phyloP scores from a whole-genome alignment of 371 early-diverging fungal species.

The Zancudomyces culisetae region DNA sequence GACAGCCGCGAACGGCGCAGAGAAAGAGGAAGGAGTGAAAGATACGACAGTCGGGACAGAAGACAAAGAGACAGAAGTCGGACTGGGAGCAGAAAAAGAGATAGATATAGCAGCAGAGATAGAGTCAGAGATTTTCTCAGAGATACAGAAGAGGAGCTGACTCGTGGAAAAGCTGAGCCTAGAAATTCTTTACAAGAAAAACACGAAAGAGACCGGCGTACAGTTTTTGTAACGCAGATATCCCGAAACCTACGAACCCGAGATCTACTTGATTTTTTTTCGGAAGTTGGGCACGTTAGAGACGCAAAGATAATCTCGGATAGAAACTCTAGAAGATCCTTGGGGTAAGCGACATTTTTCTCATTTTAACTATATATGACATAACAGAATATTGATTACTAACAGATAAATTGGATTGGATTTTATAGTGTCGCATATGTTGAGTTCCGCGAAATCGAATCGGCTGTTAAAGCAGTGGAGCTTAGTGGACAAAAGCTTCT shows the following conservation, averaged over 20 bases:
- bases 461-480: slow-evolving; percentile 63
- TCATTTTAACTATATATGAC: background rate
- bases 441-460: slow-evolving; percentile 75
- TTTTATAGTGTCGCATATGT: slow-evolving; percentile 46
- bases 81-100: background rate
- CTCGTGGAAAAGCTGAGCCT: slow-evolving; percentile 26
- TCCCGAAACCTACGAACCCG: slow-evolving; percentile 53
- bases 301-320: slow-evolving; percentile 79
- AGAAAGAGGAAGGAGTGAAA: background rate
- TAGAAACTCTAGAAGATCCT: slow-evolving; percentile 67
- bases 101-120: slow-evolving; percentile 4
- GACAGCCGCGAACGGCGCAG: background rate
- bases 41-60: background rate
- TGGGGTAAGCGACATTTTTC: slow-evolving; percentile 30
- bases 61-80: slow-evolving; percentile 2
- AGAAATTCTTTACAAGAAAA: slow-evolving; percentile 47
- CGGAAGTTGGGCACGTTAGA: slow-evolving; percentile 64
- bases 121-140: slow-evolving; percentile 2
- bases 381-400: background rate
- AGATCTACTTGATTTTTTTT: slow-evolving; percentile 80
- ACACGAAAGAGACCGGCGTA: slow-evolving; percentile 67
- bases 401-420: slow-evolving; percentile 6
- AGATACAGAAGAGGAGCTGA: slow-evolving; percentile 3
- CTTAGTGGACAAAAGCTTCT: slow-evolving; percentile 78
- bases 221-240: slow-evolving; percentile 87